Evolutionary conservation across 441 rosid genomes (phyloP).

Genomic region (Erodium texanum): DNA sequence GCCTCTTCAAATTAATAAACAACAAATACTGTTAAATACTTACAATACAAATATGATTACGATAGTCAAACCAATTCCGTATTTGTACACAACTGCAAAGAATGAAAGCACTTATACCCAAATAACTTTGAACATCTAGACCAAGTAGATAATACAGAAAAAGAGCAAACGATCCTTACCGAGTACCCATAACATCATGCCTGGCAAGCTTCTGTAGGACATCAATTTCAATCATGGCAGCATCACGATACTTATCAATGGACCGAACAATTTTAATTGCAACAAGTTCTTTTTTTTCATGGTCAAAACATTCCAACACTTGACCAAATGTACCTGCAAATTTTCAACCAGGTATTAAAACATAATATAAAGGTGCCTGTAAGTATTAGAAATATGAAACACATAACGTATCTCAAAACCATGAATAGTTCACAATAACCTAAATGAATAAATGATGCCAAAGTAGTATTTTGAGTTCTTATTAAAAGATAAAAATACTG

Average conservation of each 20-base stretch:
- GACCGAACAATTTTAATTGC: slow-evolving; percentile 85
- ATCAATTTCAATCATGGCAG: slow-evolving; percentile 90
- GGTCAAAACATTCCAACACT: slow-evolving; percentile 82
- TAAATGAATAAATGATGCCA: not conserved
- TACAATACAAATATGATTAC: slow-evolving; percentile 96
- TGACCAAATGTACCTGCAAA: slow-evolving; percentile 80
- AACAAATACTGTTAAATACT: slow-evolving; percentile 42
- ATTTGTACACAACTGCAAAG: slow-evolving; percentile 99
- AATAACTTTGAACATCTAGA: slow-evolving; percentile 29
- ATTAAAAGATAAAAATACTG: too few species aligned
- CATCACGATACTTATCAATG: slow-evolving; percentile 75
- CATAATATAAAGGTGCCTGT: not conserved
- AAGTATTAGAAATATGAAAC: not conserved
- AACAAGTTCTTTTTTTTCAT: slow-evolving; percentile 60
- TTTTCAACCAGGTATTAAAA: slow-evolving; percentile 10
- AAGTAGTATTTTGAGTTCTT: not conserved
- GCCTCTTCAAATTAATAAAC: slow-evolving; percentile 46
- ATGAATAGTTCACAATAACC: not conserved
- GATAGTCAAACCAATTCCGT: slow-evolving; percentile 99
- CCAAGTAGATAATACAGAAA: slow-evolving; percentile 14
- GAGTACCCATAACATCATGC: slow-evolving; percentile 59
- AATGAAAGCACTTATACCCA: slow-evolving; percentile 57
- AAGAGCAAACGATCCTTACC: slow-evolving; percentile 39
- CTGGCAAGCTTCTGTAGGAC: slow-evolving; percentile 79
- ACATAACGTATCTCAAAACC: not conserved